phyloP scores from a whole-genome alignment of 2,329 filamentous ascomycete species.

The Pseudogymnoascus sp. region DNA sequence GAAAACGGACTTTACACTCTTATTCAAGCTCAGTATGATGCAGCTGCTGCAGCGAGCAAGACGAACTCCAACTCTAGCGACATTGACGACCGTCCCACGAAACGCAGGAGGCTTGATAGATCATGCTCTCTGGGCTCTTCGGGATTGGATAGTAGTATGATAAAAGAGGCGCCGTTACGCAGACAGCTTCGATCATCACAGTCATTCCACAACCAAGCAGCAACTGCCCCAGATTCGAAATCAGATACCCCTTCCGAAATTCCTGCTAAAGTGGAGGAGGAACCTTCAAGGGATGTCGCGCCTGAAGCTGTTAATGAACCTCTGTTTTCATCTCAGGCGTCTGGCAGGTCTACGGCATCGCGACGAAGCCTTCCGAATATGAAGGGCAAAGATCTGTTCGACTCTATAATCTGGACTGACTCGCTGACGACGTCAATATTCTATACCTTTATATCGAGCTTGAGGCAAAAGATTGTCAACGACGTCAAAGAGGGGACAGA shows the following conservation, averaged over 20 bases:
- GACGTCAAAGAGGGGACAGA: constrained; percentile 53
- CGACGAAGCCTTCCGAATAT: constrained; percentile 46
- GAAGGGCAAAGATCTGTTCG: constrained; percentile 65
- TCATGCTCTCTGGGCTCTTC: not conserved
- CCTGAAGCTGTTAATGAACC: constrained; percentile 9
- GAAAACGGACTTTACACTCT: constrained; percentile 66
- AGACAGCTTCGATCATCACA: not conserved
- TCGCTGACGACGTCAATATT: constrained; percentile 62
- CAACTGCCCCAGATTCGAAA: not conserved
- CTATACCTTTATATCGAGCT: constrained; percentile 62
- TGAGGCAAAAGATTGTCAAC: constrained; percentile 53
- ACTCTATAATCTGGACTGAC: constrained; percentile 62
- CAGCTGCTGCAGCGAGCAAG: constrained; percentile 35
- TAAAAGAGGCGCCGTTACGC: not conserved
- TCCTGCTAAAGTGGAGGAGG: not conserved
- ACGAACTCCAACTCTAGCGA: constrained; percentile 26
- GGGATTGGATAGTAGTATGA: not conserved
- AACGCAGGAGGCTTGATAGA: constrained; percentile 22
- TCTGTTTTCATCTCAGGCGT: constrained; percentile 18
- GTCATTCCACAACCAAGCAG: not conserved
- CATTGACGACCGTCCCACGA: constrained; percentile 29
- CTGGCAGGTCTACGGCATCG: constrained; percentile 14
- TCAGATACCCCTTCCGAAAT: not conserved
- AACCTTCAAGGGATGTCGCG: not conserved
- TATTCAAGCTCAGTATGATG: constrained; percentile 60